A percentile compares a stretch with the other conserved stretches of the same genome.
Evolutionary conservation across 805 yeast species (phyloP).

Genomic region (Sporopachydermia quercuum): DNA sequence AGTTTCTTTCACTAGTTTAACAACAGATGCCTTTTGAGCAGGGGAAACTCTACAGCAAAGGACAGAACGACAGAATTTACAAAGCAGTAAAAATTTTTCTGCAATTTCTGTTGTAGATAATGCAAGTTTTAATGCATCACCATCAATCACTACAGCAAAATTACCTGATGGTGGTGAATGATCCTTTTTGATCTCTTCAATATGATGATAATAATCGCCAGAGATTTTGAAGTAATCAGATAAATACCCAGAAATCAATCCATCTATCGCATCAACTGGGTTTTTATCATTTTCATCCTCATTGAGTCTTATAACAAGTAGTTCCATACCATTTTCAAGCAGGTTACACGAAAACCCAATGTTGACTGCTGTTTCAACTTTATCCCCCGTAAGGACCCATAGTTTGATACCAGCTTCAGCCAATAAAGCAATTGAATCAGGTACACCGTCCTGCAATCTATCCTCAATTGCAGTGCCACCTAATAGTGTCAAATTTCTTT

Average conservation of each 20-base stretch:
- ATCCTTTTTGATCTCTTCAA: constrained; percentile 33
- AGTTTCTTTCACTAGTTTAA: constrained; percentile 56
- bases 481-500: constrained; percentile 43
- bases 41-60: constrained; percentile 83
- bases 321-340: constrained; percentile 61
- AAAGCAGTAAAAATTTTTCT: constrained; percentile 49
- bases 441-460: constrained; percentile 75
- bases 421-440: constrained; percentile 57
- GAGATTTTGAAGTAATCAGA: constrained; percentile 38
- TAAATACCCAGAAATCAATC: constrained; percentile 37
- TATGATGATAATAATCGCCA: constrained; percentile 40
- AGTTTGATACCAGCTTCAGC: constrained; percentile 69
- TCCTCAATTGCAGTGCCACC: constrained; percentile 88
- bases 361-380: constrained; percentile 80
- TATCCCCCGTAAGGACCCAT: constrained; percentile 82
- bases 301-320: constrained; percentile 39
- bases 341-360: constrained; percentile 78
- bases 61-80: constrained; percentile 72
- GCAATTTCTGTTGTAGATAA: constrained; percentile 25
- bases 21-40: constrained; percentile 77
- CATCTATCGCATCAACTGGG: constrained; percentile 33
- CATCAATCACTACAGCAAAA: constrained; percentile 63
- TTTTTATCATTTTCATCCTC: constrained; percentile 26
- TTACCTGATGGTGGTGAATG: constrained; percentile 59
- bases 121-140: constrained; percentile 55